phyloP scores from a whole-genome alignment of 2,329 filamentous ascomycete species.

The Ophiostoma sp. region DNA sequence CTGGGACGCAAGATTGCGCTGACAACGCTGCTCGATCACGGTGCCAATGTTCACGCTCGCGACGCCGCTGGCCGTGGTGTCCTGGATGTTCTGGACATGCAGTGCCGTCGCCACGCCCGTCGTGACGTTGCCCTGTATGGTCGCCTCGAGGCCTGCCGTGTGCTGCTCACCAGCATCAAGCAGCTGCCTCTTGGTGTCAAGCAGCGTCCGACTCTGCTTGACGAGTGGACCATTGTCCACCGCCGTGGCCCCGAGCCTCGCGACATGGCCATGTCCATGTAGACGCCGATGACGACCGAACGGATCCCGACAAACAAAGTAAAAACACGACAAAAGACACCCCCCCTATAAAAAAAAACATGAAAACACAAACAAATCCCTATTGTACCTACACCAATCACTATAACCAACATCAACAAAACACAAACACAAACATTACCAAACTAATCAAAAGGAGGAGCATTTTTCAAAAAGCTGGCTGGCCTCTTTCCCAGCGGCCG shows the following conservation, averaged over 20 bases:
- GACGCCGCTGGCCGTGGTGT: slow-evolving; percentile 34
- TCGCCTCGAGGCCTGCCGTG: slow-evolving; percentile 34
- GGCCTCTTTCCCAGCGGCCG: slow-evolving; percentile 1
- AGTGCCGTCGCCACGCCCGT: slow-evolving; percentile 28
- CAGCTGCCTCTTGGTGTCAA: slow-evolving; percentile 32
- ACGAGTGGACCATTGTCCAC: slow-evolving; percentile 27
- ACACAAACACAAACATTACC: not conserved
- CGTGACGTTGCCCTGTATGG: slow-evolving; percentile 33
- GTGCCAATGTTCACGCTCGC: slow-evolving; percentile 35
- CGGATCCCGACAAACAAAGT: not conserved
- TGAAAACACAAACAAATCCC: not conserved
- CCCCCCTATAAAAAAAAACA: not conserved
- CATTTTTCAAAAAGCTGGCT: not conserved
- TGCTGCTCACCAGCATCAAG: slow-evolving; percentile 32
- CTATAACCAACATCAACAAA: not conserved
- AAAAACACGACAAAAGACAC: not conserved
- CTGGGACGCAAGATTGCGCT: slow-evolving; percentile 50
- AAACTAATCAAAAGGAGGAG: slow-evolving; percentile 10
- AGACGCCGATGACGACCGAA: not conserved
- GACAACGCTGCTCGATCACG: slow-evolving; percentile 38
- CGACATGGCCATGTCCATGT: slow-evolving; percentile 22
- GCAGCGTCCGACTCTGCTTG: slow-evolving; percentile 25
- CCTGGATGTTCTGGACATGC: slow-evolving; percentile 32
- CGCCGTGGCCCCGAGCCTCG: slow-evolving; percentile 27
- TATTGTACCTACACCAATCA: not conserved